Conservation (phyloP, 176 grass and related monocot species). For the Juncus effusus region DNA sequence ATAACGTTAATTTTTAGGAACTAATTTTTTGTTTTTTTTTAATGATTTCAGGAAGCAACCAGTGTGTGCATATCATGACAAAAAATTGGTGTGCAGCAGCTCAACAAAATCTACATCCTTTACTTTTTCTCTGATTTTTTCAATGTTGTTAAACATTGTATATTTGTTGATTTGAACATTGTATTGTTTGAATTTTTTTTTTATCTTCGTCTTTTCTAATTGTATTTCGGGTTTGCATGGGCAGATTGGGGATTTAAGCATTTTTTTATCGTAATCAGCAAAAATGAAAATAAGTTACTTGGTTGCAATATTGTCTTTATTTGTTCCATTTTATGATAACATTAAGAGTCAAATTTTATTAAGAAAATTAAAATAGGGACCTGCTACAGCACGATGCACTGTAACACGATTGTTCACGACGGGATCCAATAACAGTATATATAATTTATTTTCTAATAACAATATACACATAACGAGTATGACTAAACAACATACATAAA, state of each 20-base stretch:
- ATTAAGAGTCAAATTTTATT: neutral
- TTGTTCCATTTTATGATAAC: conserved; percentile 12
- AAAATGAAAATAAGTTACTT: neutral
- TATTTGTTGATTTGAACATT: conserved; percentile 19
- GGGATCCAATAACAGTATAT: too few species aligned
- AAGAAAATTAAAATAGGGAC: too few species aligned
- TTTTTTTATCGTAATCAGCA: neutral
- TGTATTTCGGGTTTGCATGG: neutral
- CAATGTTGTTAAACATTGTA: conserved; percentile 26
- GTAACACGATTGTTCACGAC: too few species aligned
- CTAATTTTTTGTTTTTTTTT: neutral
- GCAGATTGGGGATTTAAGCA: conserved; percentile 12
- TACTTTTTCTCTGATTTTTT: conserved; percentile 25
- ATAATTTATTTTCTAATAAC: too few species aligned
- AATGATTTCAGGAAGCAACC: conserved; percentile 37
- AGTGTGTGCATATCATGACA: conserved; percentile 57
- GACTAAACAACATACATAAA: too few species aligned
- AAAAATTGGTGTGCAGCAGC: conserved; percentile 45
- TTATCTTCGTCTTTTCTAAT: neutral
- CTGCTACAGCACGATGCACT: too few species aligned
- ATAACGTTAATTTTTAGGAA: too few species aligned
- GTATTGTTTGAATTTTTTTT: conserved; percentile 7
- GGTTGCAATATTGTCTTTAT: neutral
- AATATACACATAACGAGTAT: too few species aligned
- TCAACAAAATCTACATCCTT: conserved; percentile 9